These are phyloP conservation scores for Mrakia hoshinonis DNA, from an alignment of 768 basidiomycete genomes.

Conservation along the genomic window DNA sequence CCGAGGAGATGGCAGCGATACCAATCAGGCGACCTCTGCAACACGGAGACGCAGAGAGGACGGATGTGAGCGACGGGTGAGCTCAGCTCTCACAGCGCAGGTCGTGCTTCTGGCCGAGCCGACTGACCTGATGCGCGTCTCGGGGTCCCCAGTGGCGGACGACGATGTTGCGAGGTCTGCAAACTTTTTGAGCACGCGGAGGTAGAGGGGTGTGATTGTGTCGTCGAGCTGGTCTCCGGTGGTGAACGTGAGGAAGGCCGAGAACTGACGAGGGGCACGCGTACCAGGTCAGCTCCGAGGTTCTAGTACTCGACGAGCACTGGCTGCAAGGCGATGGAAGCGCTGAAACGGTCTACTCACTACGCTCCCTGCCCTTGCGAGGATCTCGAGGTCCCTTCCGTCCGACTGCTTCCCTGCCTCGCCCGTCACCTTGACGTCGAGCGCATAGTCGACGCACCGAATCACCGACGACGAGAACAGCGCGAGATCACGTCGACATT, in stretches of 20 bases:
- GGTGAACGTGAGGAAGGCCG: conserved; percentile 84
- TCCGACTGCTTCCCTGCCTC: conserved; percentile 29
- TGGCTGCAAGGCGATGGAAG: neutral
- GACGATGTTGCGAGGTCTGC: conserved; percentile 51
- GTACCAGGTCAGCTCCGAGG: neutral
- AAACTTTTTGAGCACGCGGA: conserved; percentile 59
- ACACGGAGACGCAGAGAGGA: conserved; percentile 9
- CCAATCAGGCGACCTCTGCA: conserved; percentile 73
- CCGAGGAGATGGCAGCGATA: conserved; percentile 69
- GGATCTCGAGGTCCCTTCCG: conserved; percentile 39
- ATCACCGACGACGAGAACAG: conserved; percentile 37
- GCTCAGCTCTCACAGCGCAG: too few species aligned
- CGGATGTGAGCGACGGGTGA: neutral
- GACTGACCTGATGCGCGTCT: conserved; percentile 62
- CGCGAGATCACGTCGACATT: conserved; percentile 34
- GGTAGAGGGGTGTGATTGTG: conserved; percentile 47
- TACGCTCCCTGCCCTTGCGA: conserved; percentile 56
- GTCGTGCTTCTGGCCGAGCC: neutral
- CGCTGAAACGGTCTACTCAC: conserved; percentile 46
- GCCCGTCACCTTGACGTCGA: conserved; percentile 34
- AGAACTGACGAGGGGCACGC: conserved; percentile 51
- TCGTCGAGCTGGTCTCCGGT: conserved; percentile 79
- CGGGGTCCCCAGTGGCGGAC: conserved; percentile 49
- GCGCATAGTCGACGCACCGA: conserved; percentile 33
- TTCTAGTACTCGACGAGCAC: neutral